Evolutionary conservation across 2,329 filamentous ascomycete genomes (phyloP), one percentile per base, ranked within the genome.

Genomic region (Ophiostoma sp.): DNA sequence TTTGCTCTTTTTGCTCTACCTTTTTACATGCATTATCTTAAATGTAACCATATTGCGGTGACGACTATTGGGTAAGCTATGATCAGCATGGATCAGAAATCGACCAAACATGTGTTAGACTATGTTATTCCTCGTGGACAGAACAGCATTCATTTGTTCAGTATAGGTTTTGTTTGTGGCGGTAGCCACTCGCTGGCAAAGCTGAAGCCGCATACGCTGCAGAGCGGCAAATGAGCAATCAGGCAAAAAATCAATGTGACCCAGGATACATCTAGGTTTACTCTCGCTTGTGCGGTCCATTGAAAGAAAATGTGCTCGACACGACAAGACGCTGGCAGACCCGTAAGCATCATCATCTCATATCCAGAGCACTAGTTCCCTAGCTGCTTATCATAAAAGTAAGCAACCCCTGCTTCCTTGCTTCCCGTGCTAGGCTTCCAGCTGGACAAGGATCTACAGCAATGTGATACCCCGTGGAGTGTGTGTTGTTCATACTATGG

Each of bases 391-490:
- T 36, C 58, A 55, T 5, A 38, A 62, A 38, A 62, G 58, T 40
- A 40, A 41, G 38, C 58, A n/a, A 42, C 58, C 40, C 58, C 58
- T n/a, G 58, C n/a, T n/a, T 63, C 58, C 38, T 27, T 41, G 58
- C 38, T 42, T 62, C 58, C 49, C 58, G 40, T 27, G 27, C 27
- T 27, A 27, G 27, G 27, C 27, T 38, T 63, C 58, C 58, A 63
- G 60, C 60, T 63, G 60, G 40, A 63, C 60, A 63, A 40, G 52
- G 60, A 63, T 63, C 60, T 63, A 8, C 60, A 42, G 6, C 42
- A 40, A 14, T 18, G 40, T 18, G n/a, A 41, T 58, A 27, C 27
- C 27, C 27, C 27, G 27, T 47, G 11, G 49, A 4, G 52, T 44
- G 14, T 44, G 14, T 42, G 14, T 18, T 40, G 38, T 63, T 18